Evolutionary conservation across 208 protist genomes (phyloP).

Genomic region (Leishmania lainsoni): DNA sequence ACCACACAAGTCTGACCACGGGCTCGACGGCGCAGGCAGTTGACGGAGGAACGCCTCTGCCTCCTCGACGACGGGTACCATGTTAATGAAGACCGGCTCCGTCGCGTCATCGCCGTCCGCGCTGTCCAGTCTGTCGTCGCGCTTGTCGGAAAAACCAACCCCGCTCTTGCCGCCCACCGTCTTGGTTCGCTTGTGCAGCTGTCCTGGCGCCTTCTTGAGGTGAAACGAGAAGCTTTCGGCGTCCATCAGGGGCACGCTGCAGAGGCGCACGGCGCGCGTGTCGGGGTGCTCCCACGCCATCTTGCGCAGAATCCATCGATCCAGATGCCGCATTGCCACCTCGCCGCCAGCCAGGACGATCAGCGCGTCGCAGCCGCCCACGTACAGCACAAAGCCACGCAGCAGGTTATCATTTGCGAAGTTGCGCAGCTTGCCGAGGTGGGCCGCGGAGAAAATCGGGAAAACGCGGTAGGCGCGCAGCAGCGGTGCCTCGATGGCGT

Average conservation of each 20-base stretch:
- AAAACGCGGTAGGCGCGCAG: slow-evolving; percentile 78
- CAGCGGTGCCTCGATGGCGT: slow-evolving; percentile 59
- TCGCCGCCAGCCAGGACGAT: slow-evolving; percentile 73
- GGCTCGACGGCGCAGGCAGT: slow-evolving; percentile 52
- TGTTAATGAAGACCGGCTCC: slow-evolving; percentile 71
- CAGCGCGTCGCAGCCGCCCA: slow-evolving; percentile 60
- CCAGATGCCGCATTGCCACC: slow-evolving; percentile 72
- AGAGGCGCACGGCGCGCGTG: slow-evolving; percentile 58
- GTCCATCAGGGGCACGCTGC: slow-evolving; percentile 59
- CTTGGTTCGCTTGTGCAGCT: slow-evolving; percentile 19
- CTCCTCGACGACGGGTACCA: slow-evolving; percentile 67
- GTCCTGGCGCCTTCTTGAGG: slow-evolving; percentile 19
- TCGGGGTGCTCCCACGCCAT: slow-evolving; percentile 71
- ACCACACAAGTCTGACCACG: slow-evolving; percentile 53
- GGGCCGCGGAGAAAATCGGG: slow-evolving; percentile 54
- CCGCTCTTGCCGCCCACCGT: not conserved
- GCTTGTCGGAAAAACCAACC: not conserved
- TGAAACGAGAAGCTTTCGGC: slow-evolving; percentile 68
- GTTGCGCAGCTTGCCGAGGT: slow-evolving; percentile 73
- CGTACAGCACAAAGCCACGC: slow-evolving; percentile 77
- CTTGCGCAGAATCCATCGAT: slow-evolving; percentile 81
- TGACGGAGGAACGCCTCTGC: slow-evolving; percentile 60
- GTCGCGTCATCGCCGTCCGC: slow-evolving; percentile 11
- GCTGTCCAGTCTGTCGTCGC: not conserved
- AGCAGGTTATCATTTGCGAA: slow-evolving; percentile 82